Base-by-base conservation (phyloP, 768 basidiomycete genomes). In the Tremella mesenterica region DNA sequence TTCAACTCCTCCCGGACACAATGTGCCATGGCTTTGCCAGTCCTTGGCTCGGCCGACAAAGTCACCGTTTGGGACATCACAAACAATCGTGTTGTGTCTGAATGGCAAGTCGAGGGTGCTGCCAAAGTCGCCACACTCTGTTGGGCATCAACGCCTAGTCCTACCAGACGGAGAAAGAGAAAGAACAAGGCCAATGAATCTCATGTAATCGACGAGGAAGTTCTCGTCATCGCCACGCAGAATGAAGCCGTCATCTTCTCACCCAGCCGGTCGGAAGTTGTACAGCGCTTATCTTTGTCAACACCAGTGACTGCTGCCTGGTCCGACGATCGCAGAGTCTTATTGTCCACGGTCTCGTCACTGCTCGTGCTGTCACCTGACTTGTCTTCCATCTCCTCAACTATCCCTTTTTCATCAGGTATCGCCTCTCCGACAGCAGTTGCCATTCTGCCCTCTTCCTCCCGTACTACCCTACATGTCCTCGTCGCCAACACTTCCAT, bases 41-140 rank as follows among this genome's bases (percentile, higher is more conserved):
- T 64, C 6, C 53, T 73, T 10, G 72, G 70, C 9, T 66, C 67
- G 12, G 65, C 64, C 10, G 68, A 73, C 47, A 69, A 65, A 46
- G 38, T 73, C 1, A 57, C 63, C 14, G 59, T 71, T 30, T 73
- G 72, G 72, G 67, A 73, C 27, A 46, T 69, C 28, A 58, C 54
- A 10, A 45, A 54, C 23, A 63, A 65, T 50, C 50, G 50, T 20
- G 59, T 73, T 20, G 48, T 67, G 16, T 54, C 60, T 12, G 68
- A 73, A 50, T 71, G 64, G 66, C 68, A 71, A 38, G 41, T 71
- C 16, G 58, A 61, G 18, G 67, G 61, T 13, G 67, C 64, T 34
- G 57, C 57, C 48, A 65, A 61, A 47, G 67, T 58, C 12, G 54
- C 58, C 0, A 56, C 65, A 12, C 43, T 70, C 7, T 54, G 46